These are phyloP conservation scores for Rosa hybrid DNA, from an alignment of 331 rosid genomes.

Conservation along the genomic window DNA sequence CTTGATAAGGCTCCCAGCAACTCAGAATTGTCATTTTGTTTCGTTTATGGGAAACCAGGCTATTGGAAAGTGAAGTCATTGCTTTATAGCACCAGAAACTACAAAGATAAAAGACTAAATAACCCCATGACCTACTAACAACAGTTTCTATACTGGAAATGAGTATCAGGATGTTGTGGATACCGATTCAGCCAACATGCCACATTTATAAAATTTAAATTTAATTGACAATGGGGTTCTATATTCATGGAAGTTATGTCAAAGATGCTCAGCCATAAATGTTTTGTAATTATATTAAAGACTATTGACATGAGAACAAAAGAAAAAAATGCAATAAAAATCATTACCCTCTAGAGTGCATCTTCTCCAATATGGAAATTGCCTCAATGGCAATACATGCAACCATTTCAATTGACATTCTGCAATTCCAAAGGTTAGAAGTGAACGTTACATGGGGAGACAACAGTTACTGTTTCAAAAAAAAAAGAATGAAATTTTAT, in stretches of 20 bases:
- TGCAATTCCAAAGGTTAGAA: conserved; percentile 20
- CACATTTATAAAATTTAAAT: background rate
- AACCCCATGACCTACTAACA: background rate
- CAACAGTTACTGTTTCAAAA: background rate
- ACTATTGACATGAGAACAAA: background rate
- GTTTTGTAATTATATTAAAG: background rate
- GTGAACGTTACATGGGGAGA: background rate
- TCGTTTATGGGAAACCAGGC: conserved; percentile 3
- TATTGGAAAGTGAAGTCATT: background rate
- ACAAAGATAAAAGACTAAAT: background rate
- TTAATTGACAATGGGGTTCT: background rate
- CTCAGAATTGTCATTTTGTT: background rate
- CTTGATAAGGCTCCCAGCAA: background rate
- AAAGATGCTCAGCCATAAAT: background rate
- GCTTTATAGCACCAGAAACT: background rate
- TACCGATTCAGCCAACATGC: too few relatives aligned
- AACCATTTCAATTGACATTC: conserved; percentile 60
- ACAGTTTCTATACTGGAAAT: background rate
- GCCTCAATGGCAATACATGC: conserved; percentile 61
- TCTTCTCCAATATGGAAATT: conserved; percentile 56
- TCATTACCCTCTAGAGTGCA: conserved; percentile 53
- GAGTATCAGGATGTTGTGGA: background rate
- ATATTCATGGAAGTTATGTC: background rate
- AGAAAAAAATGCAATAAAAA: background rate
- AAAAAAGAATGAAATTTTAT: background rate